Percentiles rank a stretch among this genome's conserved stretches.
Evolutionary conservation across 2,329 filamentous ascomycete species (phyloP).

Genomic region (Ceratocystis smalleyi): DNA sequence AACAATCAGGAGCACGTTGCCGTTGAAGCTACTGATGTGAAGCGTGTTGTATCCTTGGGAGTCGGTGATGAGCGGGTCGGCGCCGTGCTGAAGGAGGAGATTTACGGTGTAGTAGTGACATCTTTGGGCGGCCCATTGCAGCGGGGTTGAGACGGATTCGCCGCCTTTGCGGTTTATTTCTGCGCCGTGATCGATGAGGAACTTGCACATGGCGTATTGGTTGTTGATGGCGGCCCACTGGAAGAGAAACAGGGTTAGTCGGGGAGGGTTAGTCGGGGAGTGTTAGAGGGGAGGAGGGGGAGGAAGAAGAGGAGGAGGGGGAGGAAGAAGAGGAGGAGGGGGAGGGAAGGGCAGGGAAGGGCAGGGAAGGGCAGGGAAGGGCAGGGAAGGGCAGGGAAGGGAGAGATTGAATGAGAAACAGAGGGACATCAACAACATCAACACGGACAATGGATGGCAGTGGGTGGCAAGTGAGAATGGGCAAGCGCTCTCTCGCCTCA

Average conservation of each 20-base stretch:
- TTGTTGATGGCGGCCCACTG: constrained; percentile 99
- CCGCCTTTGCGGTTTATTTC: constrained; percentile 92
- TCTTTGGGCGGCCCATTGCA: constrained; percentile 93
- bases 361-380: too few relatives aligned
- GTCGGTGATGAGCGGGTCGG: constrained; percentile 82
- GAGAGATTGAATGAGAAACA: neutral
- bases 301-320: neutral
- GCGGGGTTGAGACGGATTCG: constrained; percentile 81
- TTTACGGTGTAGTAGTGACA: constrained; percentile 96
- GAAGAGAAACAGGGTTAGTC: constrained; percentile 14
- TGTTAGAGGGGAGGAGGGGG: neutral
- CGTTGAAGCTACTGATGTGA: constrained; percentile 92
- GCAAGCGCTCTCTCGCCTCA: neutral
- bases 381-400: too few relatives aligned
- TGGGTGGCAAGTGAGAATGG: too few relatives aligned
- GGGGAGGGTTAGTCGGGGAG: constrained; percentile 16
- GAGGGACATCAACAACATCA: neutral
- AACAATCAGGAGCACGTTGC: constrained; percentile 78
- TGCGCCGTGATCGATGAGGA: constrained; percentile 68
- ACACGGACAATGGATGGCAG: too few relatives aligned
- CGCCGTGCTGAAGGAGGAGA: constrained; percentile 76
- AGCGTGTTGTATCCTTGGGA: constrained; percentile 96
- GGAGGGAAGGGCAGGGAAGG: too few relatives aligned
- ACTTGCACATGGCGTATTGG: constrained; percentile 93
- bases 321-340: neutral